These are phyloP conservation scores for Potentilla sterilis DNA, from an alignment of 306 rosid species.

Conservation along the genomic window DNA sequence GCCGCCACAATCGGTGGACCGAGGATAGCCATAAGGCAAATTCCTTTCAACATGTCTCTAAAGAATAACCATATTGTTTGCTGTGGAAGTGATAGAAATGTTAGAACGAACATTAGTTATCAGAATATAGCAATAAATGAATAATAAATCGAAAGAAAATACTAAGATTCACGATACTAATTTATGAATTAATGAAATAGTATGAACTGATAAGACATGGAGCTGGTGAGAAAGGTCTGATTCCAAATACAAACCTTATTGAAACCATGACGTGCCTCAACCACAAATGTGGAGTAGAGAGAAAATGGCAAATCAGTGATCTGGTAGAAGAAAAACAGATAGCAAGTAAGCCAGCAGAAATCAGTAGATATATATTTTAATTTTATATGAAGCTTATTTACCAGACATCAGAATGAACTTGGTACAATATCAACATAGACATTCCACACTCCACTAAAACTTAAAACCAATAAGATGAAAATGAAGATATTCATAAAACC, in stretches of 20 bases:
- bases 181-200: neutral
- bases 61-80: constrained; percentile 94
- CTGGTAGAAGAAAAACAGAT: constrained; percentile 48
- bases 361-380: neutral
- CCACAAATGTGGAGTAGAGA: constrained; percentile 93
- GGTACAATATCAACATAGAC: neutral
- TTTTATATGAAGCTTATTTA: neutral
- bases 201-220: constrained; percentile 8
- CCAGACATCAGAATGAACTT: neutral
- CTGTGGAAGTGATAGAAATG: constrained; percentile 49
- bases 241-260: constrained; percentile 58
- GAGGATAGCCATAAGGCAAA: constrained; percentile 55
- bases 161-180: neutral
- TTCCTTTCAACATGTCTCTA: constrained; percentile 85
- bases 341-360: neutral
- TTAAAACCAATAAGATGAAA: neutral
- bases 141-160: neutral
- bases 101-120: constrained; percentile 15
- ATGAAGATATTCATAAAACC: neutral
- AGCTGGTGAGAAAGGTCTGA: constrained; percentile 2
- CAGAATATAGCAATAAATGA: neutral
- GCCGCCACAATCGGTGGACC: constrained; percentile 95
- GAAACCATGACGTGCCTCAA: constrained; percentile 93
- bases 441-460: neutral
- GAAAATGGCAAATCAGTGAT: constrained; percentile 89